Conservation (phyloP, 139 green algal species). For the Spirogloea muscicola region DNA sequence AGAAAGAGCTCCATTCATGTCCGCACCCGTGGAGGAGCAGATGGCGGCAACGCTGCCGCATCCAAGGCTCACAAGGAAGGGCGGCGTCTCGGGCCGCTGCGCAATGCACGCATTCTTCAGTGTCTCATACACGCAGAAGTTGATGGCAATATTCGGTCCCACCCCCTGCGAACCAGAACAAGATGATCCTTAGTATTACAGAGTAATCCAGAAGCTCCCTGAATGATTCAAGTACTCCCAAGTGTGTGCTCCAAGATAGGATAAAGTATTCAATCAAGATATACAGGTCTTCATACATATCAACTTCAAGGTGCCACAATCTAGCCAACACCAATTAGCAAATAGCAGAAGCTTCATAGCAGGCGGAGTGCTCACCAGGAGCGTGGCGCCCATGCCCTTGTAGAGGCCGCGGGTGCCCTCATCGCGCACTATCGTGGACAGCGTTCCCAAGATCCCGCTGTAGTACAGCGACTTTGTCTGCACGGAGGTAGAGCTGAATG, state of each 20-base stretch:
- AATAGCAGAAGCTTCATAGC: no score
- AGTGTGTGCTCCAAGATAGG: no score
- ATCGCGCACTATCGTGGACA: slow-evolving; percentile 71
- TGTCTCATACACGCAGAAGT: slow-evolving; percentile 85
- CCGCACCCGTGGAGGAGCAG: slow-evolving; percentile 65
- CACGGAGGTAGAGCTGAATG: no score
- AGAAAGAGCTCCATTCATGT: no score
- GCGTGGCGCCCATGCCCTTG: slow-evolving; percentile 81
- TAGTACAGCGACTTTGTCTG: slow-evolving; percentile 59
- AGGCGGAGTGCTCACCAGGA: slow-evolving; percentile 56
- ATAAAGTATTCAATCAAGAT: no score
- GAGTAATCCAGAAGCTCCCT: no score
- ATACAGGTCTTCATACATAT: no score
- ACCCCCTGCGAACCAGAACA: no score
- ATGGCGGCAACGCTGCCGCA: slow-evolving; percentile 76
- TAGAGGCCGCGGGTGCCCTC: slow-evolving; percentile 84
- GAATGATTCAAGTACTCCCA: no score
- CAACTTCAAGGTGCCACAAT: no score
- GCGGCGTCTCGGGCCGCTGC: slow-evolving; percentile 18
- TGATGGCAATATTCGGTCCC: slow-evolving; percentile 79
- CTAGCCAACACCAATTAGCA: no score
- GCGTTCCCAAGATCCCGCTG: slow-evolving; percentile 62
- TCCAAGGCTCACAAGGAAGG: slow-evolving; percentile 56
- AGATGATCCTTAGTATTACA: no score
- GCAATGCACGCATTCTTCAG: slow-evolving; percentile 53